These are phyloP conservation scores for Biscogniauxia mediterranea DNA, from an alignment of 2,329 filamentous ascomycete genomes.

Conservation along the genomic window DNA sequence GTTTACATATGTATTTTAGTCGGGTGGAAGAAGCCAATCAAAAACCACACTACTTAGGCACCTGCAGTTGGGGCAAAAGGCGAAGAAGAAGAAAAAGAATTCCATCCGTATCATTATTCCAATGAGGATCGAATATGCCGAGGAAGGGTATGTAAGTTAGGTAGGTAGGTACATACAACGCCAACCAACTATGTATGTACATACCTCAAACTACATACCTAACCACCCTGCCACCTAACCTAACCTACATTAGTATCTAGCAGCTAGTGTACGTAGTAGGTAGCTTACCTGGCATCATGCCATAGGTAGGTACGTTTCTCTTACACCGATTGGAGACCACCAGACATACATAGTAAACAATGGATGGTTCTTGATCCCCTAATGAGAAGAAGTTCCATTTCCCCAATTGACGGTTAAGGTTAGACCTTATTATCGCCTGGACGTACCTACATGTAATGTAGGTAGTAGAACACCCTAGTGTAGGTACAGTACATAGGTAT, in stretches of 20 bases:
- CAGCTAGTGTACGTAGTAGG: background rate
- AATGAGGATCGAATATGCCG: too few species aligned
- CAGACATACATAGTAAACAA: background rate
- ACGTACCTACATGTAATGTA: background rate
- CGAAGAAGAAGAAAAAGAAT: too few species aligned
- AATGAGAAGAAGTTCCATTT: background rate
- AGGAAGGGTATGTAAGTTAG: too few species aligned
- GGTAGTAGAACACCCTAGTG: background rate
- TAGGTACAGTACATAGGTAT: background rate
- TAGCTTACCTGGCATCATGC: background rate
- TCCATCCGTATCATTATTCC: too few species aligned
- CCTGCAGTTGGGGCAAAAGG: background rate
- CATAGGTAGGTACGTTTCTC: background rate
- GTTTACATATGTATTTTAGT: background rate
- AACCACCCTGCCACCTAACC: too few species aligned
- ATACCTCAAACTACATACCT: too few species aligned
- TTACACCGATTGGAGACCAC: background rate
- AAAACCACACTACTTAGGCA: background rate
- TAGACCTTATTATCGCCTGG: background rate
- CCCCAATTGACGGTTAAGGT: background rate
- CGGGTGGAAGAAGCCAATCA: background rate
- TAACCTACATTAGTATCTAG: background rate
- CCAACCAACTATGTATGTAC: too few species aligned
- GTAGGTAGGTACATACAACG: too few species aligned
- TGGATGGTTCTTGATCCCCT: too few species aligned